Evolutionary conservation across 75 land plant species (phyloP), one percentile per base, ranked within the genome.

Genomic region (Cupressus sempervirens): DNA sequence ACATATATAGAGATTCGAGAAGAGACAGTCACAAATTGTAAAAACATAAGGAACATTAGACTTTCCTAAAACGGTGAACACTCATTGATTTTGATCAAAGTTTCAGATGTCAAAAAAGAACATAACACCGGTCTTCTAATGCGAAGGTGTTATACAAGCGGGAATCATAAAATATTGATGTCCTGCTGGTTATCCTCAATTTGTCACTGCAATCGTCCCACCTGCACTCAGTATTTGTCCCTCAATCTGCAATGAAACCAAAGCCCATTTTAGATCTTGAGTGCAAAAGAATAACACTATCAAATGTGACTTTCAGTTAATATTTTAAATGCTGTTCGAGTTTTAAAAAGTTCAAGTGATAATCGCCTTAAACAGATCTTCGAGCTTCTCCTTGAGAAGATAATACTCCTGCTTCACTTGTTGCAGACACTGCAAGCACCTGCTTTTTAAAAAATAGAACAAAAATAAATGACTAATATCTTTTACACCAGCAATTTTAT

Each of bases 301-400:
- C 18, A 48, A 32, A n/a, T 35, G 0, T 13, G 46, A 52, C 26
- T 46, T 29, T 30, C 7, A 41, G 36, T 46, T 41, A n/a, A 3
- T 16, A 34, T 5, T 26, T 23, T 3, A 56, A 23, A 14, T 48
- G 5, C 16, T 58, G 32, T 46, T 52, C 1, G 56, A 45, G 32
- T 11, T 26, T 29, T 36, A 20, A 34, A 56, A 23, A 56, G 4
- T 14, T 52, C 14, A 15, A 29, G 20, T 46, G 83, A 34, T 83
- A 83, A 62, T 62, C 40, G 92, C 97, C 90, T 87, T 83, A n/a
- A 94, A 91, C 32, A 96, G 84, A 80, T 88, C 65, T 43, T 93
- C 89, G 35, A 96, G 93, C 89, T 94, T 96, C 82, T 77, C 86
- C 86, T 93, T 93, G 34, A 96, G 87, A 52, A 92, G 90, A n/a